Base-by-base conservation (phyloP, 176 grass and related monocot genomes). In the Panicum miliaceum region DNA sequence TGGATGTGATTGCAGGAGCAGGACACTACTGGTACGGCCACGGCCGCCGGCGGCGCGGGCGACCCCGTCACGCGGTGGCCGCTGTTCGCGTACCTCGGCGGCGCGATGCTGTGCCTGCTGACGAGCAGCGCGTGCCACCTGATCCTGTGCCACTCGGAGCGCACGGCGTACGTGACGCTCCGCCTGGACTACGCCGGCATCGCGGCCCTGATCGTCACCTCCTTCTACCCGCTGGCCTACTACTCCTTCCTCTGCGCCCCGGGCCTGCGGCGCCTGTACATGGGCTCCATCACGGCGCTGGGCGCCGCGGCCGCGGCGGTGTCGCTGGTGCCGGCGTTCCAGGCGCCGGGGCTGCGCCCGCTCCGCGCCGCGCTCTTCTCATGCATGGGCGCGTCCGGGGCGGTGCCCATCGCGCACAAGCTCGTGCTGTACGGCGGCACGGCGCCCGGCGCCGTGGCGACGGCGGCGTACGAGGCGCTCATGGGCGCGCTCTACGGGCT, bases 171-270 rank as follows among this genome's bases (percentile, higher is more conserved):
- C 82, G 34, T 98, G 38, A 91, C 92, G 35, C 90, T 94, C 3
- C 87, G 92, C 11, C 92, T 98, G 0, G 95, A 98, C 89, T 98
- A 98, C 81, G 89, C 90, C 53, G 95, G 95, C 84, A 98, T 98
- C 68, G 79, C 92, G 5, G 34, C 84, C 34, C 86, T 98, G 22
- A 94, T 98, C 85, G 95, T 90, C 74, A 86, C 95, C 27, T 98
- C 95, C 12, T 98, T 98, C 90, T 91, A 91, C 73, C 95, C 95
- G 12, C 77, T 93, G 2, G 84, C 92, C 84, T 93, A 93, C 90
- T 98, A 98, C 66, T 86, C 92, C 11, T 98, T 98, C 90, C 78
- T 94, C 45, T 98, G 92, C 76, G 4, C 80, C 3, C 75, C 79
- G 4, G 78, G 71, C 8, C 84, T 84, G 52, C 87, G 8, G 9